phyloP scores from a whole-genome alignment of 2,329 filamentous ascomycete genomes.

The Pseudogymnoascus verrucosus region DNA sequence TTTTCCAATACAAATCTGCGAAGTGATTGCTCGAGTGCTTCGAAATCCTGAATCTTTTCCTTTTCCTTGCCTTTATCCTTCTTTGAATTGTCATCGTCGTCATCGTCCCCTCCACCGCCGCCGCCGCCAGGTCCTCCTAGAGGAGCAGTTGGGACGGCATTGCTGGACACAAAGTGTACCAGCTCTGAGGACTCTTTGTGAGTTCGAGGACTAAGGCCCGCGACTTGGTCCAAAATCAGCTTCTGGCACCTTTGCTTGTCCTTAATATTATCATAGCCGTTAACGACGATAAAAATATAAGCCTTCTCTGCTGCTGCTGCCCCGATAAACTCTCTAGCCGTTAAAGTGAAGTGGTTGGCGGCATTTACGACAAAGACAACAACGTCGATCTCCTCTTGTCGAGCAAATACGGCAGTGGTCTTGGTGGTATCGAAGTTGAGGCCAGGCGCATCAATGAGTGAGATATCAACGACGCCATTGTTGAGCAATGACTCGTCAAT shows the following conservation, averaged over 20 bases:
- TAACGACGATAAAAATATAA: slow-evolving; percentile 98
- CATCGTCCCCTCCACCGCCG: slow-evolving; percentile 43
- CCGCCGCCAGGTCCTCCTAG: slow-evolving; percentile 48
- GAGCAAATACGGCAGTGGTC: slow-evolving; percentile 92
- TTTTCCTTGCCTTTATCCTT: slow-evolving; percentile 76
- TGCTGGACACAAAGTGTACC: slow-evolving; percentile 96
- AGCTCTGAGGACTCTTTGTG: slow-evolving; percentile 87
- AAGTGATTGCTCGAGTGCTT: slow-evolving; percentile 78
- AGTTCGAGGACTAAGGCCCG: slow-evolving; percentile 79
- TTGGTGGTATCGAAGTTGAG: slow-evolving; percentile 94
- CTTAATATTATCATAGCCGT: slow-evolving; percentile 88
- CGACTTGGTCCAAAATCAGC: slow-evolving; percentile 85
- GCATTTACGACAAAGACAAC: slow-evolving; percentile 98
- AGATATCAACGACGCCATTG: slow-evolving; percentile 96
- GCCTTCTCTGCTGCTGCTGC: slow-evolving; percentile 94
- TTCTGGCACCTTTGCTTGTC: slow-evolving; percentile 88
- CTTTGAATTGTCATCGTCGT: slow-evolving; percentile 43
- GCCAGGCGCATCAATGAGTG: slow-evolving; percentile 91
- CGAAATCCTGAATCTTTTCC: slow-evolving; percentile 84
- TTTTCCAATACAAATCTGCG: slow-evolving; percentile 94
- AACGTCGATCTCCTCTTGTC: slow-evolving; percentile 97
- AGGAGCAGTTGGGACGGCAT: slow-evolving; percentile 73
- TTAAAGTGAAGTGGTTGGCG: slow-evolving; percentile 94
- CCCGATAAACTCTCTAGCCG: slow-evolving; percentile 95
- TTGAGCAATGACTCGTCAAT: slow-evolving; percentile 93